Conservation (phyloP, 1,284 basidiomycete genomes). For the Fistulinella cinereoalba region DNA sequence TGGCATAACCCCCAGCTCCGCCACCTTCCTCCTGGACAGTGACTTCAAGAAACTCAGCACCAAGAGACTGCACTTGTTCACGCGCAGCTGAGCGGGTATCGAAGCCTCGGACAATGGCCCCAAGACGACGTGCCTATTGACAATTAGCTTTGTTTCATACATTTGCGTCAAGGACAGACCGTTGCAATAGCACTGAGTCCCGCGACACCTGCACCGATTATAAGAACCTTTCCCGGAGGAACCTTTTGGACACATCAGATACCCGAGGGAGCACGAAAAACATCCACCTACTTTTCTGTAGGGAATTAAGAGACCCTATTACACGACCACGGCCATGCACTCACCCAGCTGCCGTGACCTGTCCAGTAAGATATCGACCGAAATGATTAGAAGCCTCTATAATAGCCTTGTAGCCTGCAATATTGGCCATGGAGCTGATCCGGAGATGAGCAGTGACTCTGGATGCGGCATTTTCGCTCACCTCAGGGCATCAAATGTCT, state of each 20-base stretch:
- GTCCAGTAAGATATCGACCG: constrained; percentile 82
- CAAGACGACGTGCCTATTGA: constrained; percentile 67
- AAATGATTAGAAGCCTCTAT: constrained; percentile 85
- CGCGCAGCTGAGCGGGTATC: constrained; percentile 80
- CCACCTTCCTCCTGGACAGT: constrained; percentile 74
- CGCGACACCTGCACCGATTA: constrained; percentile 85
- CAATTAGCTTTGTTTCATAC: constrained; percentile 5
- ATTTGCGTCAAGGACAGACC: constrained; percentile 37
- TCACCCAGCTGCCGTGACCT: constrained; percentile 83
- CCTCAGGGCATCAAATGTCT: constrained; percentile 84
- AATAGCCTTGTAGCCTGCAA: constrained; percentile 84
- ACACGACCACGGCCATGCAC: constrained; percentile 23
- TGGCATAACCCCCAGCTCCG: constrained; percentile 82
- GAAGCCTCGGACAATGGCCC: constrained; percentile 83
- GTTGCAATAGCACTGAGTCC: constrained; percentile 84
- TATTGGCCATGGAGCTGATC: constrained; percentile 83
- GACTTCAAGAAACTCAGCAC: constrained; percentile 84
- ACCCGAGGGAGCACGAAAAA: constrained; percentile 2
- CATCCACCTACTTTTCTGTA: constrained; percentile 24
- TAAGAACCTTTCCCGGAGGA: constrained; percentile 79
- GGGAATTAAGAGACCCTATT: constrained; percentile 2
- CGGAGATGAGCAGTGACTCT: background rate
- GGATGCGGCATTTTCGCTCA: constrained; percentile 24
- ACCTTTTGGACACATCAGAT: constrained; percentile 48
- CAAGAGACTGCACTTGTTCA: constrained; percentile 83